Conservation (phyloP, 805 yeast species). For the Candida berthetii region DNA sequence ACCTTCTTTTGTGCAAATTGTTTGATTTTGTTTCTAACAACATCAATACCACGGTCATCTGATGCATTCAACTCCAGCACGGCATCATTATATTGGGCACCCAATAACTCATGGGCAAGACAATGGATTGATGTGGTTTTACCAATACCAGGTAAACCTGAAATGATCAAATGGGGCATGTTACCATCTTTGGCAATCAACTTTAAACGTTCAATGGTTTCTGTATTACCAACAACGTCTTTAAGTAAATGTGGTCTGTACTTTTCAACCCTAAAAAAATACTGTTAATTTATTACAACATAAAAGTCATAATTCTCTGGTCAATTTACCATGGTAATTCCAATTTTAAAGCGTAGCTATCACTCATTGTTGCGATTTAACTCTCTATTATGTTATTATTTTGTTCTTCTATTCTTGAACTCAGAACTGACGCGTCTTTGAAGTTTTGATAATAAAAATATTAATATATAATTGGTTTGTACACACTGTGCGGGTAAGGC, state of each 20-base stretch:
- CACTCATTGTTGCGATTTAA: background rate
- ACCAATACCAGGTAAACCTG: conserved; percentile 97
- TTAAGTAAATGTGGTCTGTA: conserved; percentile 76
- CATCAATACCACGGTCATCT: conserved; percentile 97
- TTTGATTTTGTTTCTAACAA: conserved; percentile 88
- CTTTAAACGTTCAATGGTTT: conserved; percentile 77
- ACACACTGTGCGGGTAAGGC: no score
- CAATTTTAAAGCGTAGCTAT: conserved; percentile 12
- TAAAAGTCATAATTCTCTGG: no score
- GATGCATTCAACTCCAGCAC: conserved; percentile 92
- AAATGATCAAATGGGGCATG: conserved; percentile 93
- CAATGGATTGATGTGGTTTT: conserved; percentile 93
- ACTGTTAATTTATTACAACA: background rate
- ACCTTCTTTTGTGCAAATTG: conserved; percentile 95
- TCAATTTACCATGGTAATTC: conserved; percentile 20
- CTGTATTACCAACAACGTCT: conserved; percentile 92
- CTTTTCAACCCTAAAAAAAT: conserved; percentile 72
- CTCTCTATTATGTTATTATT: conserved; percentile 26
- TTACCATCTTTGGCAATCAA: conserved; percentile 90
- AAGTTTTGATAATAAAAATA: no score
- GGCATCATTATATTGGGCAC: conserved; percentile 68
- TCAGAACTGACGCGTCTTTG: no score
- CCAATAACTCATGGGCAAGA: conserved; percentile 78
- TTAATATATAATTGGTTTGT: no score
- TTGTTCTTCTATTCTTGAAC: conserved; percentile 93